Percentiles rank a stretch among this genome's conserved stretches.
These are phyloP conservation scores for Tetracladium marchalianum DNA, from an alignment of 495 filamentous ascomycete genomes.

Conservation along the genomic window DNA sequence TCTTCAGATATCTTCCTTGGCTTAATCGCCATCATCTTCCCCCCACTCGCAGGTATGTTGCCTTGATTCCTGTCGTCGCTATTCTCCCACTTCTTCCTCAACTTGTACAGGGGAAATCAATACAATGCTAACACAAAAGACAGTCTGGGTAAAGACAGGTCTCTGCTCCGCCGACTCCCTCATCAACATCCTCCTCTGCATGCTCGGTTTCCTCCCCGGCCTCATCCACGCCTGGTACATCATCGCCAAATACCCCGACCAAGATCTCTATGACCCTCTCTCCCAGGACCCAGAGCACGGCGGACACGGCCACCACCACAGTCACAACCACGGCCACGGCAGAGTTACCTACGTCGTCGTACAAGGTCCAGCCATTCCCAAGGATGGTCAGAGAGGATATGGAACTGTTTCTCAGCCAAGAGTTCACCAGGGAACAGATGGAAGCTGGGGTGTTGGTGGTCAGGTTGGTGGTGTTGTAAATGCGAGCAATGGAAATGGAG, in stretches of 20 bases:
- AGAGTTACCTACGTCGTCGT: conserved; percentile 66
- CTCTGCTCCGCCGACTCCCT: conserved; percentile 88
- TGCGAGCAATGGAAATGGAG: conserved; percentile 4
- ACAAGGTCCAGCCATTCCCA: conserved; percentile 19
- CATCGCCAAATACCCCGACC: conserved; percentile 80
- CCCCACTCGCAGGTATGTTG: conserved; percentile 70
- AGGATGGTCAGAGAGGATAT: neutral
- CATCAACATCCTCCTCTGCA: conserved; percentile 89
- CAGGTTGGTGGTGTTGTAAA: neutral
- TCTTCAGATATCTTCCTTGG: conserved; percentile 79
- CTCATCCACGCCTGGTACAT: conserved; percentile 98
- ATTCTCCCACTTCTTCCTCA: conserved; percentile 12
- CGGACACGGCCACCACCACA: conserved; percentile 61
- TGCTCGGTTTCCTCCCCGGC: conserved; percentile 82
- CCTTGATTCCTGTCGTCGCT: conserved; percentile 5
- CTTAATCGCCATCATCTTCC: conserved; percentile 84
- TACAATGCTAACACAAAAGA: conserved; percentile 17
- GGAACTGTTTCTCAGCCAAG: conserved; percentile 12
- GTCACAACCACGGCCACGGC: conserved; percentile 28
- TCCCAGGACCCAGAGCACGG: conserved; percentile 44
- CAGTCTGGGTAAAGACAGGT: conserved; percentile 93
- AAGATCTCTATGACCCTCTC: conserved; percentile 52
- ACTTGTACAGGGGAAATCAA: neutral
- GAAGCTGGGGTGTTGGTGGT: conserved; percentile 8
- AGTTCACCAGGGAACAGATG: conserved; percentile 16